Evolutionary conservation across 1,139 yeast genomes (phyloP), one percentile per base, ranked within the genome.

Genomic region (Suhomyces terraborum): DNA sequence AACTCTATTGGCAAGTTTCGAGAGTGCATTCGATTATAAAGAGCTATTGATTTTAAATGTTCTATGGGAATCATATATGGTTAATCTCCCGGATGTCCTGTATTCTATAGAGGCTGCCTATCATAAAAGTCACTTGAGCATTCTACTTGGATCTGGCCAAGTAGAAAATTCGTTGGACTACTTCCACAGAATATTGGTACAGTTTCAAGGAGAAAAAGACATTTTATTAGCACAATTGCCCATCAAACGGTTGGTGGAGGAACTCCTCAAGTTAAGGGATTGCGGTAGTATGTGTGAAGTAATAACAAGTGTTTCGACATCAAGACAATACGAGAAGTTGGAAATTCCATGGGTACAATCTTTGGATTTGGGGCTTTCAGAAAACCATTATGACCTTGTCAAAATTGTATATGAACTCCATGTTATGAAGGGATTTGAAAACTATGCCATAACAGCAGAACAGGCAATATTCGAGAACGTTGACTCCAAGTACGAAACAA

Each of bases 351-450:
- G 72, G 70, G 30, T 56, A 4, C 40, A 46, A 6, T 47, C 52
- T 17, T 49, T 71, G 18, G 49, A 57, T 16, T 27, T 56, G 3
- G 73, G 64, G 0, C 47, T 67, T 13, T 24, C 45, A 8, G 36
- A 40, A 9, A 58, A 60, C 43, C 49, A 66, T 47, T 66, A 67
- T 47, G 41, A 43, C 1, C 42, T 69, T 27, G 67, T 64, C 2
- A 61, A 58, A 37, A 31, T 53, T 6, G 52, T 67, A 3, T 69
- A 69, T 46, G 62, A 56, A 17, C 45, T 52, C 17, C 62, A 50
- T 41, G 53, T 70, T 22, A 66, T 67, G 72, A 52, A 50, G 22
- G 68, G 60, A 2, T 56, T 58, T 24, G 47, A 52, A 8, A 43
- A 55, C n/a, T 54, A 54, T 0, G 43, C 51, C 5, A 49, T 61